Percentiles rank a stretch among this genome's conserved stretches.
Conservation (phyloP, 2,329 filamentous ascomycete genomes). For the Penicillium palitans region DNA sequence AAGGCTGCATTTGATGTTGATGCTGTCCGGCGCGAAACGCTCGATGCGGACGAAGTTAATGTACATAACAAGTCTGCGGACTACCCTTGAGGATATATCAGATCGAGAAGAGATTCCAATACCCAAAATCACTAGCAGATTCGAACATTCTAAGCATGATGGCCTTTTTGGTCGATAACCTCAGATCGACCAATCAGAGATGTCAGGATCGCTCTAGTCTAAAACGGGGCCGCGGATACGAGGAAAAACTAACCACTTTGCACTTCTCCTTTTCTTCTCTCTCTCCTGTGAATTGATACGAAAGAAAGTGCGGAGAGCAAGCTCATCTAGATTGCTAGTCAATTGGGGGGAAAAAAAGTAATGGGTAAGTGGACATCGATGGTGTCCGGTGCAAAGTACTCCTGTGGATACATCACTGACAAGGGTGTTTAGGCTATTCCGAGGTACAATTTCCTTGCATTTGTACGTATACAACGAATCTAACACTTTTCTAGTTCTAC, state of each 20-base stretch:
- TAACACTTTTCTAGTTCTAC: conserved; percentile 10
- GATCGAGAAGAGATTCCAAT: not conserved
- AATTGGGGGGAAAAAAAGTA: not conserved
- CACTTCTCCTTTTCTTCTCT: not conserved
- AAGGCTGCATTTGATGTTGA: conserved; percentile 28
- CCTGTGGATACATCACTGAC: not conserved
- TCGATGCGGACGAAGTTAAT: conserved; percentile 2
- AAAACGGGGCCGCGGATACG: not conserved
- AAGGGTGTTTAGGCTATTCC: not conserved
- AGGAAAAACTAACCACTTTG: not conserved
- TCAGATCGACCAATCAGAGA: not conserved
- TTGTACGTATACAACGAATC: not conserved
- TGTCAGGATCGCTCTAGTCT: not conserved
- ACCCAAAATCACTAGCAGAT: not conserved
- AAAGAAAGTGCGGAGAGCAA: not conserved
- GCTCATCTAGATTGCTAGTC: too few relatives aligned
- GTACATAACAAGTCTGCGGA: not conserved
- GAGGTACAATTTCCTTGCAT: not conserved
- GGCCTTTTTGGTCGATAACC: not conserved
- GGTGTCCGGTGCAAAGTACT: not conserved
- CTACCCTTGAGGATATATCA: not conserved
- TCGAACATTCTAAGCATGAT: not conserved
- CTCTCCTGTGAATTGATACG: not conserved
- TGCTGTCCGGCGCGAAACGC: conserved; percentile 15
- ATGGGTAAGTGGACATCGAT: not conserved